A percentile compares a stretch with the other conserved stretches of the same genome.
phyloP scores from a whole-genome alignment of 2,329 filamentous ascomycete genomes.

The Penicillium rolfsii region DNA sequence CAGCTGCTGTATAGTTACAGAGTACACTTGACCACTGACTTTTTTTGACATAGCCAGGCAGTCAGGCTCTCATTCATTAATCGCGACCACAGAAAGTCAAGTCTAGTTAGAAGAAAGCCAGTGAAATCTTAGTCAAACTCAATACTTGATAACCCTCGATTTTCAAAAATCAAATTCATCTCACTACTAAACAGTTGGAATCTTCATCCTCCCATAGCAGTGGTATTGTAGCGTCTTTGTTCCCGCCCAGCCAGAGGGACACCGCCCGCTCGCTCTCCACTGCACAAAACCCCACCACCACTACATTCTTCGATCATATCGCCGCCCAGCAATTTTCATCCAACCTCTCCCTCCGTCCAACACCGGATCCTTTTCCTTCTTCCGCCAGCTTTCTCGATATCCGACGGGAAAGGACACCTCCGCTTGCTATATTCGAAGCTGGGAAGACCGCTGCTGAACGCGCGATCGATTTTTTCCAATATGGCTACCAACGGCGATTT shows the following conservation, averaged over 20 bases:
- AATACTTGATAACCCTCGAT: no score
- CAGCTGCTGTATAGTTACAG: neutral
- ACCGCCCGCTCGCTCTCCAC: constrained; percentile 43
- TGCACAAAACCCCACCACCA: constrained; percentile 43
- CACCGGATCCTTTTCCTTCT: constrained; percentile 12
- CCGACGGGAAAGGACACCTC: constrained; percentile 7
- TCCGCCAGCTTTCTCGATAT: constrained; percentile 9
- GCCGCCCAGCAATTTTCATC: constrained; percentile 46
- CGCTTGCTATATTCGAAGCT: neutral
- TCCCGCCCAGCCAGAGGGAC: constrained; percentile 15
- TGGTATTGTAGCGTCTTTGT: neutral
- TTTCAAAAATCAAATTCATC: neutral
- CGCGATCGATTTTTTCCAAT: constrained; percentile 41
- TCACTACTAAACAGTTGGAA: neutral
- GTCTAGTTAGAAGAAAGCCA: neutral
- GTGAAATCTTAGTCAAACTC: neutral
- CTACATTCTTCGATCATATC: constrained; percentile 41
- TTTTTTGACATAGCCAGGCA: neutral
- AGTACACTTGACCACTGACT: neutral
- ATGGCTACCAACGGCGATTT: constrained; percentile 62
- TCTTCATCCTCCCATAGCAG: neutral
- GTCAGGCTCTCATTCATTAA: neutral
- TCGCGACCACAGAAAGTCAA: neutral
- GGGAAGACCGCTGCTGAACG: constrained; percentile 12
- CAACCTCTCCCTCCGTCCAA: constrained; percentile 28